Evolutionary conservation across 176 grass and related monocot species (phyloP), one percentile per base, ranked within the genome.

Genomic region (Lolium multiflorum): DNA sequence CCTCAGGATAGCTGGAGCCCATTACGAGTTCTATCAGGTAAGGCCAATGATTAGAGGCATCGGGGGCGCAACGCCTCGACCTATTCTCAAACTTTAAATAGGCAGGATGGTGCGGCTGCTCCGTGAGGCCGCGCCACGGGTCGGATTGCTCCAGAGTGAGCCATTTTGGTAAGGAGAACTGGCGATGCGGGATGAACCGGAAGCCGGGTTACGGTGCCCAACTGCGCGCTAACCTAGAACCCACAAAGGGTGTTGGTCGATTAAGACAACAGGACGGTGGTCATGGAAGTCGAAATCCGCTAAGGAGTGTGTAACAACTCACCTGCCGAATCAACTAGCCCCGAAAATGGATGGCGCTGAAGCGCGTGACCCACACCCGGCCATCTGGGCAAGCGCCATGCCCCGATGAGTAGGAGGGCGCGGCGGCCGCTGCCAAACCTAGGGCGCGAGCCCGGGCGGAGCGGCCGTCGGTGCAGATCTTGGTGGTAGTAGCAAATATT

Each of bases 401-500:
- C 31, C 31, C 31, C 31, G 31, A 35, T 35, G 31, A 35, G 31
- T 35, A 35, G 31, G 31, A 28, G 31, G 31, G 31, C 88, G 11
- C 49, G 11, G 49, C 11, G 49, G 49, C 49, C 49, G 11, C 49
- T 51, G 49, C 49, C 14, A 93, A 93, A 91, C 92, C 83, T 26
- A 37, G 89, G 92, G 89, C 86, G 79, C n/a, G 89, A 94, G 92
- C 86, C 86, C 59, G 82, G 89, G 83, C 83, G 68, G 74, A 94
- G 89, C 89, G 86, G 60, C 86, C 83, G 80, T 89, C 89, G 76
- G 80, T 89, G 92, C 83, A 71, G 87, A 94, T 94, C 92, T 91
- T 94, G 83, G 92, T 94, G 92, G 89, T 91, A 94, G 92, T 85
- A 89, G 87, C 87, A 91, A 94, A 94, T 94, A 91, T 94, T 94